Evolutionary conservation across 2,329 filamentous ascomycete genomes (phyloP).

Genomic region (Colletotrichum sp.): DNA sequence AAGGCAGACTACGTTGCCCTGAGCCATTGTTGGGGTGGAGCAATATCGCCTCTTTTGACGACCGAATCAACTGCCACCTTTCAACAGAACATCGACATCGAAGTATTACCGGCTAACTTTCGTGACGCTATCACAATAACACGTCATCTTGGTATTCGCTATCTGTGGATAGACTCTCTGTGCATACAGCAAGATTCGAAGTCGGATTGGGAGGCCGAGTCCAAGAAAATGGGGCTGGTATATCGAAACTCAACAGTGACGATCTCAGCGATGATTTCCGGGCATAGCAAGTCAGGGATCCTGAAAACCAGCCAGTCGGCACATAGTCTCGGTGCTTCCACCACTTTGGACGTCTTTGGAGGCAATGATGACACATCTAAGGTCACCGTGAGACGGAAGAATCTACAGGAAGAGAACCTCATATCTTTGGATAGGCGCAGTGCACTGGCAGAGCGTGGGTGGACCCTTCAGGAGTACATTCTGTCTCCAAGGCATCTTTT

Average conservation of each 20-base stretch:
- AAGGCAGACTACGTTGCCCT: conserved; percentile 19
- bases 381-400: neutral
- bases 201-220: conserved; percentile 20
- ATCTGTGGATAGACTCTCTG: conserved; percentile 25
- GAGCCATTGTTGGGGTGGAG: conserved; percentile 24
- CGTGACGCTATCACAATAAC: conserved; percentile 13
- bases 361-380: neutral
- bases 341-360: neutral
- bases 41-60: neutral
- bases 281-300: neutral
- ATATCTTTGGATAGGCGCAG: neutral
- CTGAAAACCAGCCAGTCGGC: neutral
- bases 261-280: neutral
- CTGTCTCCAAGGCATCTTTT: neutral
- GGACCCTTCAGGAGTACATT: neutral
- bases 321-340: neutral
- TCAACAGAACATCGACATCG: neutral
- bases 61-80: neutral
- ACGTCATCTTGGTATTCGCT: conserved; percentile 10
- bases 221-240: conserved; percentile 1
- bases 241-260: conserved; percentile 10
- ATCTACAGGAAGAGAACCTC: neutral
- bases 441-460: neutral
- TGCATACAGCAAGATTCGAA: conserved; percentile 25
- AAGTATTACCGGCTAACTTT: neutral